Conservation (phyloP, 495 filamentous ascomycete genomes). For the Penicillium samsonianum region DNA sequence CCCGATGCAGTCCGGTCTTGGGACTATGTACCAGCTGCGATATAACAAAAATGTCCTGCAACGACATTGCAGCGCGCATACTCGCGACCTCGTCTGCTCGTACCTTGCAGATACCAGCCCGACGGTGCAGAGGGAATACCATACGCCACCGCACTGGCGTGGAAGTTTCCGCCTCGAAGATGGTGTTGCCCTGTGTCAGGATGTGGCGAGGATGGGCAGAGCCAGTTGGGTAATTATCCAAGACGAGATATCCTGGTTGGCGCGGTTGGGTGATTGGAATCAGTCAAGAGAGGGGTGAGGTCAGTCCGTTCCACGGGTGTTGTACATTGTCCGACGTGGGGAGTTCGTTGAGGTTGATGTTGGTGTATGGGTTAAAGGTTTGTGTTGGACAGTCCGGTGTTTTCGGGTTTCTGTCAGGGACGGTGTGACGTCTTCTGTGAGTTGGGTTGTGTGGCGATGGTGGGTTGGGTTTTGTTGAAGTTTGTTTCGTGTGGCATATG, state of each 20-base stretch:
- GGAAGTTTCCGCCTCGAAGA: not conserved
- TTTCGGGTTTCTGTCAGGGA: not conserved
- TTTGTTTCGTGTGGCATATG: not conserved
- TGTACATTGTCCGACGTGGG: not conserved
- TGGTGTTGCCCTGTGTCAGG: not conserved
- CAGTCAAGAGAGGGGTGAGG: not conserved
- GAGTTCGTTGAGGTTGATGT: not conserved
- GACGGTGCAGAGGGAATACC: not conserved
- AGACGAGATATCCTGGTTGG: not conserved
- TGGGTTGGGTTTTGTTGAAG: not conserved
- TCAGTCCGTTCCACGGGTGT: not conserved
- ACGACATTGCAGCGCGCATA: not conserved
- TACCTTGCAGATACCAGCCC: not conserved
- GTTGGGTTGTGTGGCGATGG: not conserved
- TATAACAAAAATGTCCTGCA: not conserved
- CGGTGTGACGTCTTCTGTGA: conserved; percentile 3
- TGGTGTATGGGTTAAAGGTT: no score
- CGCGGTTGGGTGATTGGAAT: not conserved
- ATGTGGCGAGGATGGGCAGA: not conserved
- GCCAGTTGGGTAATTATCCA: not conserved
- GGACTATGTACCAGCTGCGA: not conserved
- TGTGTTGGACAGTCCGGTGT: not conserved
- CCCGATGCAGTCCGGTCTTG: not conserved
- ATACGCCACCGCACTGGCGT: not conserved
- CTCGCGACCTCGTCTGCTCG: not conserved